A percentile compares a stretch with the other conserved stretches of the same genome.
Evolutionary conservation across 345 rosid species (phyloP).

Genomic region (Citrus australasica): DNA sequence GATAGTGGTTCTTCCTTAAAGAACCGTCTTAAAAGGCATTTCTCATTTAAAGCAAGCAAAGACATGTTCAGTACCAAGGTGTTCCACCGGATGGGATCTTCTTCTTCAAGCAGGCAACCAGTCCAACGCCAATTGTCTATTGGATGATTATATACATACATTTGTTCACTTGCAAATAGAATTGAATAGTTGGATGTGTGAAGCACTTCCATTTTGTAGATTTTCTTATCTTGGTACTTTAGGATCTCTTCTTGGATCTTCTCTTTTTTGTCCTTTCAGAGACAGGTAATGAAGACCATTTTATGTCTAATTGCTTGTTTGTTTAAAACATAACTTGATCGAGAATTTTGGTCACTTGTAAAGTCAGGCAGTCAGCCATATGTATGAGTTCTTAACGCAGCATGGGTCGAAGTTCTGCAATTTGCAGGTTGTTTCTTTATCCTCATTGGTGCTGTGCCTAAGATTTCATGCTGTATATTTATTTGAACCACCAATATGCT

Average conservation of each 20-base stretch:
- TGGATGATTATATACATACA: constrained; percentile 18
- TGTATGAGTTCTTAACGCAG: neutral
- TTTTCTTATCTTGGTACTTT: neutral
- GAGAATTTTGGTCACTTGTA: neutral
- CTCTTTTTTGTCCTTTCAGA: neutral
- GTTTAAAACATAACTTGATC: neutral
- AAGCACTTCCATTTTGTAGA: constrained; percentile 5
- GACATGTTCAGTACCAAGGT: constrained; percentile 24
- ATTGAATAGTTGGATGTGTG: constrained; percentile 16
- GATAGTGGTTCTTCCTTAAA: constrained; percentile 40
- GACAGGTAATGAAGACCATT: neutral
- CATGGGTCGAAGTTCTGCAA: neutral
- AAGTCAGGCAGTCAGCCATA: neutral
- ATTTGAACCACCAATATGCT: no score
- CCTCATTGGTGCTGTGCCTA: neutral
- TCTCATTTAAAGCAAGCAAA: constrained; percentile 32
- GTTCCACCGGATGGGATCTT: constrained; percentile 31
- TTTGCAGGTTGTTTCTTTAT: neutral
- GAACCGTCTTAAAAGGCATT: constrained; percentile 48
- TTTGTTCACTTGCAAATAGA: constrained; percentile 16
- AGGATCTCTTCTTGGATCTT: neutral
- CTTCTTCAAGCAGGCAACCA: constrained; percentile 24
- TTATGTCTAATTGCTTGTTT: neutral
- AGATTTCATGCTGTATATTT: no score
- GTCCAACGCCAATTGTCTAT: constrained; percentile 14